Percentiles rank a stretch among this genome's conserved stretches.
These are phyloP conservation scores for Taiozyma sp. DNA, from an alignment of 1,139 yeast species.

Conservation along the genomic window DNA sequence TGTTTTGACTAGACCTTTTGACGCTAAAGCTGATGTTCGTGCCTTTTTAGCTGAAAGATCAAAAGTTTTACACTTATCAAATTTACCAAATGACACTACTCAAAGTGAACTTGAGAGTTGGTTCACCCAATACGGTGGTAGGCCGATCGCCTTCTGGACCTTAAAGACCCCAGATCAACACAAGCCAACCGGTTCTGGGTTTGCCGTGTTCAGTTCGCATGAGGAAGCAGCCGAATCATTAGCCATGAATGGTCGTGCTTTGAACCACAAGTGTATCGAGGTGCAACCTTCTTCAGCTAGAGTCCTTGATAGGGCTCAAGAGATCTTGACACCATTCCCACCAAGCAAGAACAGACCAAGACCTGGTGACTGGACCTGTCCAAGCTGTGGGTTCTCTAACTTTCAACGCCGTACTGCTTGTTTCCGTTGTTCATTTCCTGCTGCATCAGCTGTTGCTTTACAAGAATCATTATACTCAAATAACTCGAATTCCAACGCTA, in stretches of 20 bases:
- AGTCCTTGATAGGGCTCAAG: constrained; percentile 78
- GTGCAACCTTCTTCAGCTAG: constrained; percentile 81
- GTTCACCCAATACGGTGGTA: constrained; percentile 83
- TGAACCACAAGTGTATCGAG: constrained; percentile 73
- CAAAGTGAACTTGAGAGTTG: constrained; percentile 89
- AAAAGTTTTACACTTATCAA: constrained; percentile 71
- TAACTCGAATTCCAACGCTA: constrained; percentile 13
- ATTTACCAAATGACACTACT: constrained; percentile 80
- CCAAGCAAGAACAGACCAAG: constrained; percentile 87
- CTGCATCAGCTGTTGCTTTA: constrained; percentile 63
- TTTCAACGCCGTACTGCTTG: constrained; percentile 95
- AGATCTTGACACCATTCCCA: constrained; percentile 79
- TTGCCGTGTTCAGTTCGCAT: constrained; percentile 80
- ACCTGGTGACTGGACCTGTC: constrained; percentile 98
- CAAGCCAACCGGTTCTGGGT: constrained; percentile 59
- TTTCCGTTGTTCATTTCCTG: constrained; percentile 88
- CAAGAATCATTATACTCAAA: constrained; percentile 44
- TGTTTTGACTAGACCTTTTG: constrained; percentile 71
- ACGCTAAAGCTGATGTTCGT: constrained; percentile 63
- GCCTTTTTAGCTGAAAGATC: constrained; percentile 71
- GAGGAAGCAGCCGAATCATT: constrained; percentile 82
- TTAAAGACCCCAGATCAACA: constrained; percentile 54
- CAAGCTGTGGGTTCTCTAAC: constrained; percentile 92
- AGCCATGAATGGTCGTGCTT: constrained; percentile 71
- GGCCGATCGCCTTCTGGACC: constrained; percentile 90